Base-by-base conservation (phyloP, 495 filamentous ascomycete genomes). In the Cairneyella variabilis region DNA sequence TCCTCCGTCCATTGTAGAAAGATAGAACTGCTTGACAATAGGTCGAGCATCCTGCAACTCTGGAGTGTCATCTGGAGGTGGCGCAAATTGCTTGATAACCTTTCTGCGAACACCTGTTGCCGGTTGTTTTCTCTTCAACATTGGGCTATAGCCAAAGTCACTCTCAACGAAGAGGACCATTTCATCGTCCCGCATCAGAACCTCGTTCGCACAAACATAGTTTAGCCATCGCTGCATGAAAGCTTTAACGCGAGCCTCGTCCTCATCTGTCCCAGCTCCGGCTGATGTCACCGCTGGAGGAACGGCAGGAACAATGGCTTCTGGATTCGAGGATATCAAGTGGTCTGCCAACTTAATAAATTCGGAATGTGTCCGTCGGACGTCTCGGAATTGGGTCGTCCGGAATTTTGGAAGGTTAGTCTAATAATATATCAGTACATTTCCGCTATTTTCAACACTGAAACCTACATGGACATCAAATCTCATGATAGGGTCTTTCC, bases 361-460 rank as follows among this genome's bases (percentile, higher is more conserved):
- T 65, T 99, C 95, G 41, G 89, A 87, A 68, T 99, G 93, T 21
- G 93, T 87, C 36, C 95, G 87, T 54, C 93, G 87, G 48, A 99
- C 88, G 67, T 97, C 95, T 63, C 95, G 90, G 69, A 96, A 97
- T 66, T 97, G 95, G 8, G 95, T 97, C 2, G 95, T 97, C 57
- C 95, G 81, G 71, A 96, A 99, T 59, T 92, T 91, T 43, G 92
- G 92, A 16, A 99, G 88, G 71, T 97, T 97, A 51, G 95, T 97
- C 95, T 97, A 48, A 23, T 11, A 11, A 21, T 9, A 46, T 25
- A 62, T 63, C 48, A 50, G 36, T 48, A 46, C 55, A 55, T 21
- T 20, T 17, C 42, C 23, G 32, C 46, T 46, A 20, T 40, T 38
- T 17, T 58, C 46, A 32, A 26, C 25, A 32, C 28, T 40, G 48